Evolutionary conservation across 148 eudicot genomes (phyloP).

Genomic region (Selenicereus undatus): DNA sequence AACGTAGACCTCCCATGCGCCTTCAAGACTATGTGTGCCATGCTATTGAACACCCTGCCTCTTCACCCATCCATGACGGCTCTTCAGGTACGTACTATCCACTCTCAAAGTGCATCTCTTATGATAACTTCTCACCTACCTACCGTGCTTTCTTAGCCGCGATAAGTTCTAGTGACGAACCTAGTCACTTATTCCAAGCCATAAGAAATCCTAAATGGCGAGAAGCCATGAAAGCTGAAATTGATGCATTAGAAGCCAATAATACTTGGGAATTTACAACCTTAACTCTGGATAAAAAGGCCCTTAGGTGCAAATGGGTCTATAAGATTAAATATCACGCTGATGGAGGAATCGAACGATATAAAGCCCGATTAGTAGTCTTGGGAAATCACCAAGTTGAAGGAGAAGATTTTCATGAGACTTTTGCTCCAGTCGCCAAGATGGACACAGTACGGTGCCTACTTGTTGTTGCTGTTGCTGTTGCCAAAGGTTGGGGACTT

Average conservation of each 20-base stretch:
- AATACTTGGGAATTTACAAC: not conserved
- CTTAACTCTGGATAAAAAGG: not conserved
- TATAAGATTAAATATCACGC: not conserved
- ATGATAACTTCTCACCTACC: not conserved
- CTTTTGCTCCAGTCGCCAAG: not conserved
- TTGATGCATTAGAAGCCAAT: not conserved
- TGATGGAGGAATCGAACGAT: not conserved
- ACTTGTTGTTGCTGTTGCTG: not conserved
- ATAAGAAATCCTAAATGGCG: not conserved
- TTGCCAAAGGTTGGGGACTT: not conserved
- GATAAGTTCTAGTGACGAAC: not conserved
- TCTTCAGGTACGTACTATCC: not conserved
- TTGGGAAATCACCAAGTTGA: not conserved
- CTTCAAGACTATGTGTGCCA: too few relatives aligned
- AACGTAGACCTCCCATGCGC: too few relatives aligned
- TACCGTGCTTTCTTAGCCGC: not conserved
- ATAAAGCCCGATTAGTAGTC: not conserved
- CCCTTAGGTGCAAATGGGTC: not conserved
- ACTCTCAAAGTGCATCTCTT: not conserved
- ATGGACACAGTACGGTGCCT: not conserved
- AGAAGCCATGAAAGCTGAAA: not conserved
- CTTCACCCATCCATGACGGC: not conserved
- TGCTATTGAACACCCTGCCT: too few relatives aligned
- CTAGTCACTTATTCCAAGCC: not conserved
- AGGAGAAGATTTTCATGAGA: not conserved